Base-by-base conservation (phyloP, 306 rosid species). In the Nissolia schottii region DNA sequence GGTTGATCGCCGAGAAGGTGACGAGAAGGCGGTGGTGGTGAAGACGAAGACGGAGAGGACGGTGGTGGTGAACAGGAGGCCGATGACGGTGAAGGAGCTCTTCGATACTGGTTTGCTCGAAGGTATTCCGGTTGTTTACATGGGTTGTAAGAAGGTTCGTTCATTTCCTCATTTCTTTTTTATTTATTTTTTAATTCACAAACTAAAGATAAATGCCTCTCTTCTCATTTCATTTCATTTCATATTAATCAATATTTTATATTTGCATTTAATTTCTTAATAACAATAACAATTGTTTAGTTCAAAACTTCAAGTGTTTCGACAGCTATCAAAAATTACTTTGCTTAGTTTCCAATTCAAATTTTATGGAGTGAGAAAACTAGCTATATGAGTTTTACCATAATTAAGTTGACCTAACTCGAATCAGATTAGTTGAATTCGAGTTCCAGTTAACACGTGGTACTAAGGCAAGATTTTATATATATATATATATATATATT, bases 81-180 rank as follows among this genome's bases (percentile, higher is more conserved):
- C 89, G 7, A 64, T 86, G 76, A 89, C 95, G 0, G 92, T 89
- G 50, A 94, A 80, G 79, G 97, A 94, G 81, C 96, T 94, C 11
- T 91, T 94, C 51, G 93, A 91, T 11, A 94, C 97, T 31, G 99
- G 99, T 37, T 80, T 94, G 68, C 90, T 94, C 37, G 99, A 94
- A n/a, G 99, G 97, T 3, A 82, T 94, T 75, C 84, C 91, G 0
- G 97, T 91, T 65, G 82, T 94, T 60, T 94, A 94, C 88, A 79
- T 89, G 79, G 99, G 99, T 67, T 82, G 84, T 62, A 88, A 88
- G 79, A 91, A 91, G 99, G 99, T 94, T 59, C 7, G 32, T 72
- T 48, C 0, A 18, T 60, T n/a, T n/a, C 64, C 41, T 53, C 50
- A 0, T 72, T 2, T 7, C 3, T 40, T 2, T 14, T 28, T 0